phyloP scores from a whole-genome alignment of 2,329 filamentous ascomycete species.

The Pseudogymnoascus sp. region DNA sequence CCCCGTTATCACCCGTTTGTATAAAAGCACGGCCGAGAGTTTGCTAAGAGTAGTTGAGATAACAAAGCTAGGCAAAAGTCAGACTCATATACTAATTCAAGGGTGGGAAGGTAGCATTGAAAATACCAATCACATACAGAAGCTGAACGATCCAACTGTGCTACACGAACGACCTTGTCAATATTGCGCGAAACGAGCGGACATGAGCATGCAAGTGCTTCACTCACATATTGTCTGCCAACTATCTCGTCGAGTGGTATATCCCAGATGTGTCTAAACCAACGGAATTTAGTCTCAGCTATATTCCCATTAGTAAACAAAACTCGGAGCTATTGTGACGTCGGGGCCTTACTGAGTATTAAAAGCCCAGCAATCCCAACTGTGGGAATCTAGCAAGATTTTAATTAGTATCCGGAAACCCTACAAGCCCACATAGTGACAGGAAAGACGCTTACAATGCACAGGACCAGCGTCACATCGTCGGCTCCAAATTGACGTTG shows the following conservation, averaged over 20 bases:
- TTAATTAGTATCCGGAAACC: neutral
- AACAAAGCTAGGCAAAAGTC: neutral
- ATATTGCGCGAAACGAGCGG: neutral
- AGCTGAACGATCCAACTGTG: neutral
- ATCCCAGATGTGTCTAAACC: constrained; percentile 5
- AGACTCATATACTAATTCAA: neutral
- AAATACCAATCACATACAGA: neutral
- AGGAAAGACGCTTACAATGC: neutral
- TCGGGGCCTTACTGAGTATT: neutral
- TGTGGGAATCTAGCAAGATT: neutral
- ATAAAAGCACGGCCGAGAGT: neutral
- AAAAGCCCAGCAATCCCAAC: neutral
- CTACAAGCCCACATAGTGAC: neutral
- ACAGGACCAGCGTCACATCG: constrained; percentile 2
- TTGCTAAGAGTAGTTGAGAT: neutral
- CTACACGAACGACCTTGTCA: neutral
- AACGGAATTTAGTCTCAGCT: constrained; percentile 1
- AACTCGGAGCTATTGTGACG: neutral
- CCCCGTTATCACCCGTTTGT: neutral
- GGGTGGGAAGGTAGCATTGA: neutral
- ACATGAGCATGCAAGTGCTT: neutral
- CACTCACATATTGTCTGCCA: constrained; percentile 2
- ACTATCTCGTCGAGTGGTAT: neutral
- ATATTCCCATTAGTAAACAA: neutral
- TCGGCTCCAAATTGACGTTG: neutral